Base-by-base conservation (phyloP, 306 rosid species). In the Vigna trinervia region DNA sequence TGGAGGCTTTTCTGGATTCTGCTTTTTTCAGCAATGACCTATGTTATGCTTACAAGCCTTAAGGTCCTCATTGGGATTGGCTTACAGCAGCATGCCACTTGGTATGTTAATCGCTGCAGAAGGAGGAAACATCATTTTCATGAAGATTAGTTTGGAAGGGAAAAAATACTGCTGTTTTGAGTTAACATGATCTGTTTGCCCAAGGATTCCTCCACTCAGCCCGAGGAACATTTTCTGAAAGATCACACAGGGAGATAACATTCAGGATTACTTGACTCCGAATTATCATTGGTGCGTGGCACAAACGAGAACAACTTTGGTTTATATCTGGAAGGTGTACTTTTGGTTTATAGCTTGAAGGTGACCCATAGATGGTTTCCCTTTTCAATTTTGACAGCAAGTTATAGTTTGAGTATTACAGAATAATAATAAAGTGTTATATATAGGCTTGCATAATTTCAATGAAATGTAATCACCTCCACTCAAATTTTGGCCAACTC, bases 41-140 rank as follows among this genome's bases (percentile, higher is more conserved):
- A 81, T 86, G 90, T 89, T 19, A 92, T 95, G 99, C 95, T 95
- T 52, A 80, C 96, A 63, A 95, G 97, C 86, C 97, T 95, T 78
- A 95, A 95, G 89, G 89, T 92, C 64, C 85, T 95, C 84, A 70
- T 92, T 73, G 93, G 93, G 85, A 83, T 95, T 85, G 92, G 96
- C 63, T 85, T 95, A 34, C 87, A 84, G 79, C 87, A 89, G 65
- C 89, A 89, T 14, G 95, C 99, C 58, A 83, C 91, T 41, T 95
- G 99, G 99, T 95, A 95, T 74, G 79, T 95, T 39, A 81, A 89
- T 11, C 84, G 97, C 63, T 94, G 98, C 87, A 87, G 64, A 69
- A 92, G 82, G 88, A 86, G 88, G 80, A 92, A 87, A 71, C 91
- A 85, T 69, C 98, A 92, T 88, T 88, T 88, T 62, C 97, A 95